A percentile compares a stretch with the other conserved stretches of the same genome.
These are phyloP conservation scores for Aspergillus eucalypticola DNA, from an alignment of 2,329 filamentous ascomycete genomes.

Conservation along the genomic window DNA sequence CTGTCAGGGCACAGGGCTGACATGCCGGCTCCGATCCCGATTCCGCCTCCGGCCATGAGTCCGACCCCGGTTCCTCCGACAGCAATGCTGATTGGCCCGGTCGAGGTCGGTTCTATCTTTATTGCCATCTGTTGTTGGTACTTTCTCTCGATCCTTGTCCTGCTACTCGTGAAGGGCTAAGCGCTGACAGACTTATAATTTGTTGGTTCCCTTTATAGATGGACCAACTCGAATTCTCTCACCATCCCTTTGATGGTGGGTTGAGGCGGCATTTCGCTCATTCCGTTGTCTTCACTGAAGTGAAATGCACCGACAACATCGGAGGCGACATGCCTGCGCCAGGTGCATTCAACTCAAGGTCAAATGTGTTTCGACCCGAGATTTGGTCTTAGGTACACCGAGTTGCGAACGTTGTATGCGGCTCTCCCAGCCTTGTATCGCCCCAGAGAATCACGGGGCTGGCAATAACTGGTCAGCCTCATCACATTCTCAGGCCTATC, in stretches of 20 bases:
- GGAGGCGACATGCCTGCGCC: conserved; percentile 8
- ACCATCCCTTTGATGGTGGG: not conserved
- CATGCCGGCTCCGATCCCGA: not conserved
- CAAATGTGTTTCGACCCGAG: conserved; percentile 3
- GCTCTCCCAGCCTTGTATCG: conserved; percentile 4
- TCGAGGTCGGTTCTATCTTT: not conserved
- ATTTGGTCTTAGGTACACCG: not conserved
- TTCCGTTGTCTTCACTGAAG: no score
- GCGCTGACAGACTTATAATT: not conserved
- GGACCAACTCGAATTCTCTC: not conserved
- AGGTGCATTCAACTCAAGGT: conserved; percentile 12
- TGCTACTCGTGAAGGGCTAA: not conserved
- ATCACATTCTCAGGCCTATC: no score
- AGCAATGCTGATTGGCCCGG: not conserved
- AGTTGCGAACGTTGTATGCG: conserved; percentile 15
- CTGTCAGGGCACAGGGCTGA: not conserved
- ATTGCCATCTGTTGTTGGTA: not conserved
- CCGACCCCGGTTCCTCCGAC: not conserved
- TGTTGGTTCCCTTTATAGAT: not conserved
- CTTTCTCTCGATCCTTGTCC: not conserved
- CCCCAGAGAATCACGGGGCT: not conserved
- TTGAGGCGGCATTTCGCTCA: not conserved
- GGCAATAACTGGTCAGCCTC: not conserved
- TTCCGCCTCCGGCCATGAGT: not conserved
- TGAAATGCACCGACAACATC: not conserved